These are phyloP conservation scores for Corynascus novoguineensis DNA, from an alignment of 495 filamentous ascomycete species.

Conservation along the genomic window DNA sequence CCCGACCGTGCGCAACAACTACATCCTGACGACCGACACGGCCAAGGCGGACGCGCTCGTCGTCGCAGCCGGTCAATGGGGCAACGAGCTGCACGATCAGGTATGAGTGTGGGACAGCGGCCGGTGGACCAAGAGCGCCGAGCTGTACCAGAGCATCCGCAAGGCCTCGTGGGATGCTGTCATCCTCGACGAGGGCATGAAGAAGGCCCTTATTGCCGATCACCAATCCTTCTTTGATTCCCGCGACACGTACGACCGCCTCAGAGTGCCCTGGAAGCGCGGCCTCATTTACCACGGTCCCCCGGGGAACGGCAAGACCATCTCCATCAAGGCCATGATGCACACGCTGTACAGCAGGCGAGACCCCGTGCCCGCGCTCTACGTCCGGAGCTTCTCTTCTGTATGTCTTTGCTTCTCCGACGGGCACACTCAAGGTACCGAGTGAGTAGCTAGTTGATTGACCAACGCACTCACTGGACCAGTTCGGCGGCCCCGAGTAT, in stretches of 20 bases:
- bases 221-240: slow-evolving; percentile 56
- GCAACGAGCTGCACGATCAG: slow-evolving; percentile 51
- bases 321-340: slow-evolving; percentile 63
- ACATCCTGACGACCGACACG: slow-evolving; percentile 41
- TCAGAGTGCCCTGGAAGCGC: slow-evolving; percentile 53
- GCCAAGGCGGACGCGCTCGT: slow-evolving; percentile 49
- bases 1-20: slow-evolving; percentile 37
- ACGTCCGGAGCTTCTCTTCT: slow-evolving; percentile 35
- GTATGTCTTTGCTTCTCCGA: slow-evolving; percentile 27
- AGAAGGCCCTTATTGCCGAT: slow-evolving; percentile 53
- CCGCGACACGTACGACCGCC: slow-evolving; percentile 46
- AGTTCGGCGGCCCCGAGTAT: slow-evolving; percentile 39
- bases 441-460: not conserved
- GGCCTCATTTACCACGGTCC: slow-evolving; percentile 56
- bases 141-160: slow-evolving; percentile 53
- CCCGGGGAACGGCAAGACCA: slow-evolving; percentile 64
- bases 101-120: slow-evolving; percentile 60
- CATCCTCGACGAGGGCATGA: slow-evolving; percentile 59
- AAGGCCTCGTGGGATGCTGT: slow-evolving; percentile 58
- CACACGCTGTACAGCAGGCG: slow-evolving; percentile 44
- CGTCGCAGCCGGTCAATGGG: slow-evolving; percentile 45
- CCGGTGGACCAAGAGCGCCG: slow-evolving; percentile 53
- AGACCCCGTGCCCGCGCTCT: slow-evolving; percentile 32
- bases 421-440: slow-evolving; percentile 20
- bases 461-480: slow-evolving; percentile 10